Evolutionary conservation across 768 basidiomycete genomes (phyloP).

Genomic region (Rhodotorula kratochvilovae): DNA sequence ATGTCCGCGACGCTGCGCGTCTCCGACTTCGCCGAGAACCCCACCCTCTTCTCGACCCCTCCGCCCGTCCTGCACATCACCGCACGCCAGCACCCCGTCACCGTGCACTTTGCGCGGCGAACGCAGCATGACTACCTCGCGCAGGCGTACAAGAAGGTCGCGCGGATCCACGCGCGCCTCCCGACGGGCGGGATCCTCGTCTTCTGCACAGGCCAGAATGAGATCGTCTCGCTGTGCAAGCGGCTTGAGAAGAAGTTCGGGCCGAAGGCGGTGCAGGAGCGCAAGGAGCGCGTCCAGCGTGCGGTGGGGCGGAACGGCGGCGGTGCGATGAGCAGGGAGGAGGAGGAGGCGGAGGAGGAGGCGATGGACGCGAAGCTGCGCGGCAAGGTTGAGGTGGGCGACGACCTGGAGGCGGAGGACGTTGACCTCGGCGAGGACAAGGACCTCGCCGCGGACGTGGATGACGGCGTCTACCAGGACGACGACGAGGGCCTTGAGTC

Average conservation of each 20-base stretch:
- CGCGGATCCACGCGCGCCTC: constrained; percentile 84
- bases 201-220: constrained; percentile 92
- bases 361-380: constrained; percentile 18
- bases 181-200: constrained; percentile 90
- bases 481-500: constrained; percentile 54
- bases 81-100: constrained; percentile 90
- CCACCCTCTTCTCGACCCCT: constrained; percentile 67
- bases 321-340: not conserved
- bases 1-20: constrained; percentile 98
- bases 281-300: constrained; percentile 48
- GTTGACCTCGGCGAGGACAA: constrained; percentile 59
- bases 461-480: constrained; percentile 58
- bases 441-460: constrained; percentile 46
- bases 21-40: constrained; percentile 84
- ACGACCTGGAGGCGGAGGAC: constrained; percentile 75
- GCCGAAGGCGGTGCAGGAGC: constrained; percentile 58
- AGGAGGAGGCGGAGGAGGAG: constrained; percentile 23
- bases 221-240: constrained; percentile 78
- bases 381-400: constrained; percentile 47
- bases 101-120: constrained; percentile 82
- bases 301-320: constrained; percentile 24
- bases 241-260: constrained; percentile 76
- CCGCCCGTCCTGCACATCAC: constrained; percentile 89
- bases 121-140: constrained; percentile 82
- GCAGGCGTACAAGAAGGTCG: constrained; percentile 82